Conservation (phyloP, 108 stramenopile species). For the Aurantiochytrium sp. region DNA sequence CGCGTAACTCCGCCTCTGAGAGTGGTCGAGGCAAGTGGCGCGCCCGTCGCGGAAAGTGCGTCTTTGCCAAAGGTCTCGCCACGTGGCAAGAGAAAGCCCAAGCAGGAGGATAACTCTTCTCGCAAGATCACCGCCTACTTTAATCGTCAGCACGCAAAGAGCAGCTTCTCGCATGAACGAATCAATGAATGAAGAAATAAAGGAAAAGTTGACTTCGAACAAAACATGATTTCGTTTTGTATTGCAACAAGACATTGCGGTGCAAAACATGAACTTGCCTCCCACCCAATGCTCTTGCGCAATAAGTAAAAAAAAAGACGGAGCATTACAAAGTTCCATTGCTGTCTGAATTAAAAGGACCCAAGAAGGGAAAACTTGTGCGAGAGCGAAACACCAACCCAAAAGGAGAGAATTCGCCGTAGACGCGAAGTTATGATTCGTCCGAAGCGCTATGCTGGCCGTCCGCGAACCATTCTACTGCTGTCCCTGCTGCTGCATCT, state of each 20-base stretch:
- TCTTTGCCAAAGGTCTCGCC: background rate
- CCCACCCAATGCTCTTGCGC: too few species aligned
- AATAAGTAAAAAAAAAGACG: too few species aligned
- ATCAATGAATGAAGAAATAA: background rate
- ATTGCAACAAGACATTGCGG: too few species aligned
- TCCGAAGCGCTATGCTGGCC: background rate
- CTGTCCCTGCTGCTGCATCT: background rate
- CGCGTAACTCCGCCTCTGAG: too few species aligned
- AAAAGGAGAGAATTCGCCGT: background rate
- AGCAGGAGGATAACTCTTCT: background rate
- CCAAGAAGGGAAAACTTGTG: too few species aligned
- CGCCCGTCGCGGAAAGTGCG: background rate
- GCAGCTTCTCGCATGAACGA: background rate
- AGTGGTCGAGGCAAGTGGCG: too few species aligned
- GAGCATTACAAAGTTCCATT: too few species aligned
- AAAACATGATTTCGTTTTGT: too few species aligned
- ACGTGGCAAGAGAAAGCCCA: background rate
- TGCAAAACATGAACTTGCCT: too few species aligned
- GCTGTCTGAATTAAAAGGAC: too few species aligned
- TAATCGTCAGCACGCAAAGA: background rate
- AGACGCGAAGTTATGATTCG: background rate
- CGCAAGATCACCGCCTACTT: background rate
- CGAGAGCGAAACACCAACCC: too few species aligned
- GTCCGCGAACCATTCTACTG: background rate
- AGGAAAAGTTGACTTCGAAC: too few species aligned